Base-by-base conservation (phyloP, 345 rosid species). In the Pugionium dolabratum region DNA sequence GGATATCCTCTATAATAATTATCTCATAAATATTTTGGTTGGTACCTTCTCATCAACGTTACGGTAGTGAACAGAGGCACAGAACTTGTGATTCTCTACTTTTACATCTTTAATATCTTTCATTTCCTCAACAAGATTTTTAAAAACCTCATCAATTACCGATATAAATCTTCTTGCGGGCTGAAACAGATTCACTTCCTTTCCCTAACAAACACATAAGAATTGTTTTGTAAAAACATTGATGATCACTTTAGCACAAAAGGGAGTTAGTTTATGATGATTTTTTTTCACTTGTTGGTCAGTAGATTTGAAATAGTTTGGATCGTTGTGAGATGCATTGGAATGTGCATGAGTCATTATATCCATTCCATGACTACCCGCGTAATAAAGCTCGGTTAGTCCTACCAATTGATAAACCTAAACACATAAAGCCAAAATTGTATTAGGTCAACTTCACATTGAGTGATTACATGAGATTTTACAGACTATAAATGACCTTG, bases 301-400 rank as follows among this genome's bases (percentile, higher is more conserved):
- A 75, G 89, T 79, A 3, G 89, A 84, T 81, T 80, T 71, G 67
- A 71, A 78, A 78, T 73, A 60, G 36, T 74, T 68, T 0, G 76
- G 81, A 56, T 68, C 84, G 69, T 66, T 68, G 70, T 54, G 58
- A 60, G 91, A 77, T 2, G 44, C n/a, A 2, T 8, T 40, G 2
- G 9, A 7, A 40, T 40, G n/a, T 2, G 9, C n/a, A 40, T 10
- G 44, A 42, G 89, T 86, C 84, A 84, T 81, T 30, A 94, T 90
- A 85, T 94, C 99, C 99, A 94, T 94, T 69, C 97, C 99, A 76
- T 94, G 99, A 73, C 99, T 88, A 79, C 99, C 99, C 37, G 97
- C 99, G 64, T 94, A 94, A 63, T 81, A 82, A 30, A 90, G 91
- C 79, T 94, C 96, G 30, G 87, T 87, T 81, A 94, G 80, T 80